Conservation (phyloP, 2,329 filamentous ascomycete species). For the Exophiala mesophila region DNA sequence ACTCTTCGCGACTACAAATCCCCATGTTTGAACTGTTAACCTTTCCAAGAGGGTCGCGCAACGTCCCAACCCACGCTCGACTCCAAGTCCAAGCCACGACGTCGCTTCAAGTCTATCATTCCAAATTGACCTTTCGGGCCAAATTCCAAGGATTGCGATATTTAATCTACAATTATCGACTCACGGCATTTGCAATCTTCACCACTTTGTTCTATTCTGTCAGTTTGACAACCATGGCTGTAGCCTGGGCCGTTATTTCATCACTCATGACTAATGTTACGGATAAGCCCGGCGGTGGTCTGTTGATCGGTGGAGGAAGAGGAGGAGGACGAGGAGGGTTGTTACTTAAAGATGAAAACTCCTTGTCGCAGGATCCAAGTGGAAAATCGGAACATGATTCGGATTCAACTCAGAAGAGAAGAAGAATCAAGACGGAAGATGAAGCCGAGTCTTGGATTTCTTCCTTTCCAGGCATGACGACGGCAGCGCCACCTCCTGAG, state of each 20-base stretch:
- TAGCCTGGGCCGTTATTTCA: slow-evolving; percentile 56
- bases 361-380: too few relatives aligned
- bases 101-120: slow-evolving; percentile 65
- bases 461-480: too few relatives aligned
- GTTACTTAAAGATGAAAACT: too few relatives aligned
- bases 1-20: slow-evolving; percentile 61
- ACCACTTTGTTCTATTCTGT: slow-evolving; percentile 70
- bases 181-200: slow-evolving; percentile 64
- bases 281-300: slow-evolving; percentile 14
- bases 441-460: slow-evolving; percentile 13
- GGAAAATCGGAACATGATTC: slow-evolving; percentile 27
- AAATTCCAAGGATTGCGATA: slow-evolving; percentile 68
- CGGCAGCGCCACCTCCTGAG: slow-evolving; percentile 15
- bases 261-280: slow-evolving; percentile 28
- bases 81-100: slow-evolving; percentile 61
- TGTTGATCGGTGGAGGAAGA: slow-evolving; percentile 8
- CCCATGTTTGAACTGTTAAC: slow-evolving; percentile 67
- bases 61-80: slow-evolving; percentile 51
- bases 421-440: slow-evolving; percentile 29
- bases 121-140: slow-evolving; percentile 64
- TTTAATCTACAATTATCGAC: slow-evolving; percentile 79
- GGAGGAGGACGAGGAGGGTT: too few relatives aligned
- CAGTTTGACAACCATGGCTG: slow-evolving; percentile 62
- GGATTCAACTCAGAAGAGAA: slow-evolving; percentile 14
- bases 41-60: slow-evolving; percentile 54